A percentile compares a stretch with the other conserved stretches of the same genome.
Conservation (phyloP, 805 yeast genomes). For the Candida pseudoglaebosa region DNA sequence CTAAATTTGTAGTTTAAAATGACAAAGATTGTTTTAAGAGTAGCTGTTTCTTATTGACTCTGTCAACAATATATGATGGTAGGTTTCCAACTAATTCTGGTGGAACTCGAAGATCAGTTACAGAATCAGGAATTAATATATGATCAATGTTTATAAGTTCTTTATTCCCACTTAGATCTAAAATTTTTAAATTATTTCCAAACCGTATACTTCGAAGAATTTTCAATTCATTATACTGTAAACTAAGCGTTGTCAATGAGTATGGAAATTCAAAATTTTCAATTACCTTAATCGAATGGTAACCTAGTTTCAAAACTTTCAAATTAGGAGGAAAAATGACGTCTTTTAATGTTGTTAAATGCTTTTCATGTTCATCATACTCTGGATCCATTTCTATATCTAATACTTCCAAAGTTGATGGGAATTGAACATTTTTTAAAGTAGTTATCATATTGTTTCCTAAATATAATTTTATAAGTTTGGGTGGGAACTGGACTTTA, state of each 20-base stretch:
- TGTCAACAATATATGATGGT: conserved; percentile 34
- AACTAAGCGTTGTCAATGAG: conserved; percentile 25
- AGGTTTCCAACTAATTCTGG: conserved; percentile 30
- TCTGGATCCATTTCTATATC: conserved; percentile 42
- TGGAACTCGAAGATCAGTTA: conserved; percentile 34
- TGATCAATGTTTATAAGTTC: conserved; percentile 36
- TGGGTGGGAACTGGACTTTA: conserved; percentile 37
- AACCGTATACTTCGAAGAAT: conserved; percentile 34
- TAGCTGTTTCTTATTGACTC: conserved; percentile 35
- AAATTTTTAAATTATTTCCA: conserved; percentile 27
- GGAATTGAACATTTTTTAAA: conserved; percentile 40
- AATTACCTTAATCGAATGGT: conserved; percentile 35
- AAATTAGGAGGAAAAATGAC: conserved; percentile 34
- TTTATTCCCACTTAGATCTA: conserved; percentile 41
- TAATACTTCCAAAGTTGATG: conserved; percentile 32
- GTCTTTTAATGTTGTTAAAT: conserved; percentile 39
- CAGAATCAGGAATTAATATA: conserved; percentile 33
- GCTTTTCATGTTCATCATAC: conserved; percentile 37
- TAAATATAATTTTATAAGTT: conserved; percentile 31
- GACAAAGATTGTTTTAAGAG: conserved; percentile 27
- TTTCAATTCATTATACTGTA: conserved; percentile 38
- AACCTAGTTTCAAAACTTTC: conserved; percentile 33
- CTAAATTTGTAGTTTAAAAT: conserved; percentile 9
- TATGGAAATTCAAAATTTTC: conserved; percentile 39
- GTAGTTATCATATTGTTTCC: conserved; percentile 44